A percentile compares a stretch with the other conserved stretches of the same genome.
Conservation (phyloP, 1,139 yeast species). For the Geotrichum restrictum region DNA sequence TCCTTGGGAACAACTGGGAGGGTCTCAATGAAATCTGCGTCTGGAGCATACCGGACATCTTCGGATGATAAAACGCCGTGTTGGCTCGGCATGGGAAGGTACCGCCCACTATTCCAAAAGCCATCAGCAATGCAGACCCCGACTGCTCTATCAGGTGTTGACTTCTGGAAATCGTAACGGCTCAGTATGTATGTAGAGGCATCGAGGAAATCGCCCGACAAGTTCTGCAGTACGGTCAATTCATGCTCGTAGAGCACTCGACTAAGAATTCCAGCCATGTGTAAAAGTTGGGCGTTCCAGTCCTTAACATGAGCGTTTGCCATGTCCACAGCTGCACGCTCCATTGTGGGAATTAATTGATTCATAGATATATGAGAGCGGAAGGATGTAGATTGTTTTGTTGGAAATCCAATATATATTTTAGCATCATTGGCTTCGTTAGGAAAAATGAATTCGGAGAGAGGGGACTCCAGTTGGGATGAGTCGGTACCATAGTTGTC, state of each 20-base stretch:
- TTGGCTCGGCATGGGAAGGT: conserved; percentile 36
- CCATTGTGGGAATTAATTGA: conserved; percentile 45
- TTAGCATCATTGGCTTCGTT: conserved; percentile 38
- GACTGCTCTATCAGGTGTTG: conserved; percentile 39
- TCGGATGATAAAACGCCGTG: conserved; percentile 36
- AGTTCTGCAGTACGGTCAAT: conserved; percentile 24
- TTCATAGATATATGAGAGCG: conserved; percentile 41
- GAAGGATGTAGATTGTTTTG: conserved; percentile 42
- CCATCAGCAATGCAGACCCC: conserved; percentile 38
- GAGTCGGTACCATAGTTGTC: conserved; percentile 32
- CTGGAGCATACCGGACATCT: conserved; percentile 34
- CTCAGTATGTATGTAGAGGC: conserved; percentile 32
- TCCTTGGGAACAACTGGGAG: conserved; percentile 34
- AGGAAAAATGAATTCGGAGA: conserved; percentile 40
- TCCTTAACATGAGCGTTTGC: conserved; percentile 42
- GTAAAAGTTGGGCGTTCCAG: conserved; percentile 43
- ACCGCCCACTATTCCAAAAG: conserved; percentile 36
- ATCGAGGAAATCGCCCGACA: conserved; percentile 21
- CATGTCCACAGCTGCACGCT: conserved; percentile 44
- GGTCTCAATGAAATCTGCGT: conserved; percentile 32
- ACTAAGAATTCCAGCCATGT: conserved; percentile 40
- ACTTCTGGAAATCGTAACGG: conserved; percentile 35
- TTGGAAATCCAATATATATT: conserved; percentile 44
- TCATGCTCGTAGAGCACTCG: conserved; percentile 41
- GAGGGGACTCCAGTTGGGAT: conserved; percentile 35